phyloP scores from a whole-genome alignment of 1,284 basidiomycete genomes.

The Trichosporon coremiiforme region DNA sequence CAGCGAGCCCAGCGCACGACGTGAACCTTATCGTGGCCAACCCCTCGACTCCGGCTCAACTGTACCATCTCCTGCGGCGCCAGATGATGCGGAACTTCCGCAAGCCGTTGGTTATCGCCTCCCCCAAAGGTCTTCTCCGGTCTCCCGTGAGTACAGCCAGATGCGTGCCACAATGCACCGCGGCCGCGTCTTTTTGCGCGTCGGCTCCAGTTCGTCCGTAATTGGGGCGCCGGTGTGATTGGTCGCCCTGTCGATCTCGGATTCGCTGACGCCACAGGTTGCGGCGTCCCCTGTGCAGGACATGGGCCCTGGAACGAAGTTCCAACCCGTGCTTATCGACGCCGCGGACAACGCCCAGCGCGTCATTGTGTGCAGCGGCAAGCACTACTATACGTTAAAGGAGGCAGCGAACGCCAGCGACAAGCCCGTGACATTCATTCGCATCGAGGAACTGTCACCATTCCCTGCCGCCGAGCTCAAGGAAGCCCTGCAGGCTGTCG shows the following conservation, averaged over 20 bases:
- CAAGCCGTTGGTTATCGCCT: slow-evolving; percentile 78
- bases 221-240: background rate
- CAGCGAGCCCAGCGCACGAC: slow-evolving; percentile 55
- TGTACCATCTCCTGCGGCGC: slow-evolving; percentile 82
- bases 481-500: slow-evolving; percentile 54
- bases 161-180: background rate
- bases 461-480: slow-evolving; percentile 71
- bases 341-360: slow-evolving; percentile 35
- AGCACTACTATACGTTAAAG: slow-evolving; percentile 81
- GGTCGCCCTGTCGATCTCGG: background rate
- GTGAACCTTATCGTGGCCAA: slow-evolving; percentile 80
- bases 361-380: slow-evolving; percentile 65
- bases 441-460: slow-evolving; percentile 80
- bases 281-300: slow-evolving; percentile 71
- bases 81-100: slow-evolving; percentile 81
- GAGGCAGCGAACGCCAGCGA: slow-evolving; percentile 64
- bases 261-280: slow-evolving; percentile 60
- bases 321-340: slow-evolving; percentile 72
- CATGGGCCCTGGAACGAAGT: slow-evolving; percentile 65
- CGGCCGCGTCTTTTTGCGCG: slow-evolving; percentile 14
- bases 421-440: slow-evolving; percentile 60
- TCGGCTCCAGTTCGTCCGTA: background rate
- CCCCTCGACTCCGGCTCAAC: slow-evolving; percentile 83
- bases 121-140: slow-evolving; percentile 77
- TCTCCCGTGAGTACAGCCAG: slow-evolving; percentile 64